phyloP scores from a whole-genome alignment of 2,329 filamentous ascomycete species.

The Trichoderma endophyticum region DNA sequence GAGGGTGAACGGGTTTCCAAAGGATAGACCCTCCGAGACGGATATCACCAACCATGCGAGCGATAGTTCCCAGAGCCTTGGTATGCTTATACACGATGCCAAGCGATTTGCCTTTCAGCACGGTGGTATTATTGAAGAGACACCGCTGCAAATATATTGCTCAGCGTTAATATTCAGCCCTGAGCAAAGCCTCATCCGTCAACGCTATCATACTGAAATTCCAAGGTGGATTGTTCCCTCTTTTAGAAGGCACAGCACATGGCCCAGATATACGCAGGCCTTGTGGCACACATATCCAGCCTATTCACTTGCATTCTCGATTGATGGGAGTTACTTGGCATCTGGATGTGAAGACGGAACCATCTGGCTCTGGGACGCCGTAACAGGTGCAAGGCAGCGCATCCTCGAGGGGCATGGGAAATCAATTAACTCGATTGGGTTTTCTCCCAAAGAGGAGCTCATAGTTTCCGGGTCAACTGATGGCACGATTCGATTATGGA shows the following conservation, averaged over 20 bases:
- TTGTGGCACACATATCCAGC: neutral
- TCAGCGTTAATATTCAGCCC: neutral
- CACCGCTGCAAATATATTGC: neutral
- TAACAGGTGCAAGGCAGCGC: neutral
- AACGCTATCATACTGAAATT: neutral
- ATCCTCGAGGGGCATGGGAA: neutral
- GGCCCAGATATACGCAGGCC: neutral
- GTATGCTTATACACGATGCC: neutral
- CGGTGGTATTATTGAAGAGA: neutral
- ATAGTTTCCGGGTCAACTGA: neutral
- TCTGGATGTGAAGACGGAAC: neutral
- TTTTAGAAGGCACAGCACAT: neutral
- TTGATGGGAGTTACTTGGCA: neutral
- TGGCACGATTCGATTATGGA: neutral
- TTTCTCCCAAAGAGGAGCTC: neutral
- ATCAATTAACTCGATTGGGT: rapidly evolving
- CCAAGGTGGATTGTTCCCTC: neutral
- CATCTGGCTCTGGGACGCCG: neutral
- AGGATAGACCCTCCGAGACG: neutral
- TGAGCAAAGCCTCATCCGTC: neutral
- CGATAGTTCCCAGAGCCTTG: neutral
- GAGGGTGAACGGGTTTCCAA: neutral
- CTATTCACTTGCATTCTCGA: neutral
- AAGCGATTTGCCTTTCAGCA: neutral
- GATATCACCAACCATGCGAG: neutral